phyloP scores from a whole-genome alignment of 2,329 filamentous ascomycete species.

The Calycina herbarum region DNA sequence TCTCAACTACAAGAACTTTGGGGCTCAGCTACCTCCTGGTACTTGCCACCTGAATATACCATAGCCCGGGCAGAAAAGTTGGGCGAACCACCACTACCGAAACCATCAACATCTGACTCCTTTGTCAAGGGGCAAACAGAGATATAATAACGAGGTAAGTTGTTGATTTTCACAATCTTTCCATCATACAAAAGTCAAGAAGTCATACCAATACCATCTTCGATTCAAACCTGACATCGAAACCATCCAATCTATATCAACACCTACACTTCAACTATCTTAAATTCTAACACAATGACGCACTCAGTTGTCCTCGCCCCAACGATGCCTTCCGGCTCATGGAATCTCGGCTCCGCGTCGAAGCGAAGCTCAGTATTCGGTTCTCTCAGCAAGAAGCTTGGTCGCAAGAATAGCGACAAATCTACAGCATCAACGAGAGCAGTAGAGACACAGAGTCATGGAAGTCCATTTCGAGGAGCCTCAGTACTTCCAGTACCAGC shows the following conservation, averaged over 20 bases:
- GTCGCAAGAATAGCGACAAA: constrained; percentile 24
- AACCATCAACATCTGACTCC: background rate
- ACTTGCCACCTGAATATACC: background rate
- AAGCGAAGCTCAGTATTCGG: constrained; percentile 23
- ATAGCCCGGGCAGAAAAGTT: background rate
- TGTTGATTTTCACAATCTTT: background rate
- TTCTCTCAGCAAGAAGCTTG: constrained; percentile 23
- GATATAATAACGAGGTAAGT: constrained; percentile 1
- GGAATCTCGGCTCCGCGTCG: constrained; percentile 2
- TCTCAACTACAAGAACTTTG: background rate
- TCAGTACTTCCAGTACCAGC: background rate
- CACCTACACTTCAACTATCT: background rate
- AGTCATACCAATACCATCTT: background rate
- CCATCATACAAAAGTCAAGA: background rate
- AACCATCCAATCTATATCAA: background rate
- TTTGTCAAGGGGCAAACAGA: background rate
- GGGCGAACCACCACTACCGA: background rate
- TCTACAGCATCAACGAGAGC: background rate
- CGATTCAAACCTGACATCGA: background rate
- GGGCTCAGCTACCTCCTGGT: background rate
- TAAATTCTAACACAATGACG: background rate
- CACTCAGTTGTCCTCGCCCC: background rate
- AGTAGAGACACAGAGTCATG: background rate
- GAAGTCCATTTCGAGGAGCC: background rate
- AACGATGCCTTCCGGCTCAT: background rate